Conservation (phyloP, 2,329 filamentous ascomycete genomes). For the Colletotrichum incanum region DNA sequence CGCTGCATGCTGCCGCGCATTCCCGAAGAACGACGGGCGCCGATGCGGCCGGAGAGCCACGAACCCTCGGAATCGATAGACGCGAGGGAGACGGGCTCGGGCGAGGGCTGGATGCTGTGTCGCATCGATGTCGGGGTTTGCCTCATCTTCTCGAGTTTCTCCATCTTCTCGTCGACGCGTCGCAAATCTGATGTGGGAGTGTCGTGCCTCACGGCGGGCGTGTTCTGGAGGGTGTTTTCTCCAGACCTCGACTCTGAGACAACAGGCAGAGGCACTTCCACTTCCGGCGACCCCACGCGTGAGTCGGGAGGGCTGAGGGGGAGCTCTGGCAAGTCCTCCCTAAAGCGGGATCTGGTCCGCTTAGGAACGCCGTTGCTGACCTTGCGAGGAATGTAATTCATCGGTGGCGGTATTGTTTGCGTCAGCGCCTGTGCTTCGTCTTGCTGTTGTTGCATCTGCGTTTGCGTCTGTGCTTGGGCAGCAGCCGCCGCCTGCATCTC, state of each 20-base stretch:
- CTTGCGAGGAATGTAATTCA: conserved; percentile 55
- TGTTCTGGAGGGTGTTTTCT: conserved; percentile 27
- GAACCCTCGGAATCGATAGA: conserved; percentile 97
- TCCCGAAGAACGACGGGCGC: conserved; percentile 63
- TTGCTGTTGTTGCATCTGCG: conserved; percentile 53
- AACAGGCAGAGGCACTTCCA: conserved; percentile 59
- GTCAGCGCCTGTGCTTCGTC: conserved; percentile 53
- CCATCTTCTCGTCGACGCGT: conserved; percentile 55
- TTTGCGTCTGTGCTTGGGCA: conserved; percentile 42
- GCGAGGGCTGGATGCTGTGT: conserved; percentile 62
- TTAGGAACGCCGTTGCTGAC: conserved; percentile 71
- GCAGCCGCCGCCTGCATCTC: conserved; percentile 73
- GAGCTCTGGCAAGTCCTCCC: conserved; percentile 91
- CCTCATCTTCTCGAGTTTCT: conserved; percentile 52
- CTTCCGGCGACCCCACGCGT: conserved; percentile 83
- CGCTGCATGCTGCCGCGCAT: conserved; percentile 59
- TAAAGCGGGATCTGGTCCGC: conserved; percentile 90
- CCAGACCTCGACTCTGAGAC: conserved; percentile 49
- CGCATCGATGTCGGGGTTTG: conserved; percentile 63
- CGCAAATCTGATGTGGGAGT: conserved; percentile 63
- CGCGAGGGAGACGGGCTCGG: conserved; percentile 84
- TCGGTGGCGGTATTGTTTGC: conserved; percentile 63
- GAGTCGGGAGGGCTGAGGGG: conserved; percentile 90
- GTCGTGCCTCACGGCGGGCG: conserved; percentile 58
- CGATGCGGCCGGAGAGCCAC: conserved; percentile 87